These are phyloP conservation scores for Beauveria medogensis DNA, from an alignment of 2,329 filamentous ascomycete genomes.

Conservation along the genomic window DNA sequence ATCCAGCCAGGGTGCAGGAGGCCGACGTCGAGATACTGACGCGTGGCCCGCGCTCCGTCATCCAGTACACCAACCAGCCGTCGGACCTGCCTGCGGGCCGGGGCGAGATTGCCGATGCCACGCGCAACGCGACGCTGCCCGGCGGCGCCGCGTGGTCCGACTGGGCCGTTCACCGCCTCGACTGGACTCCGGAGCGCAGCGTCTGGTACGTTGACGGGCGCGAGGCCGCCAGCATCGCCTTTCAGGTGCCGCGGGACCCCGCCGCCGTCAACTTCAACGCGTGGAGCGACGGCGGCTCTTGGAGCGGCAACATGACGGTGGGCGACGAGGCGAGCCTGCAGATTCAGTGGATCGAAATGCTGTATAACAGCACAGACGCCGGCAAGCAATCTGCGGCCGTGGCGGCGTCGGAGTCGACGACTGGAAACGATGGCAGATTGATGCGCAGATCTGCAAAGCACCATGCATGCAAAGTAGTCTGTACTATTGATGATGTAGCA, in stretches of 20 bases:
- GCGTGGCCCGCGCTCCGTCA: slow-evolving; percentile 30
- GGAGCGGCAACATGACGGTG: slow-evolving; percentile 50
- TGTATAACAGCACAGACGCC: slow-evolving; percentile 39
- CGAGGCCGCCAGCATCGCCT: slow-evolving; percentile 42
- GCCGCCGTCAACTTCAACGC: slow-evolving; percentile 49
- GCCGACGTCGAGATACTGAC: slow-evolving; percentile 47
- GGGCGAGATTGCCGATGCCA: slow-evolving; percentile 37
- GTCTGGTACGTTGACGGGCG: slow-evolving; percentile 46
- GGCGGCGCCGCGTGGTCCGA: slow-evolving; percentile 37
- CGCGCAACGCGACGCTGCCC: slow-evolving; percentile 39
- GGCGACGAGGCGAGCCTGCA: slow-evolving; percentile 45
- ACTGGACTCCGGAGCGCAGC: slow-evolving; percentile 47
- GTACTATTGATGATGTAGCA: slow-evolving; percentile 26
- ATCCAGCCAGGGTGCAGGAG: slow-evolving; percentile 37
- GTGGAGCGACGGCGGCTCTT: slow-evolving; percentile 53
- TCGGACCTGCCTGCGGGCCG: slow-evolving; percentile 34
- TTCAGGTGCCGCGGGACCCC: slow-evolving; percentile 46
- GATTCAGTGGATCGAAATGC: slow-evolving; percentile 55
- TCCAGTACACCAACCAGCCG: slow-evolving; percentile 56
- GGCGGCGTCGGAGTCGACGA: background rate
- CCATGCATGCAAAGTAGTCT: slow-evolving; percentile 20
- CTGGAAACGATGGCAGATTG: slow-evolving; percentile 18
- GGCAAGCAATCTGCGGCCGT: slow-evolving; percentile 14
- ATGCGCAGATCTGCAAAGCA: slow-evolving; percentile 20
- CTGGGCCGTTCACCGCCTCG: slow-evolving; percentile 52